These are phyloP conservation scores for Coprinellus aureogranulatus DNA, from an alignment of 768 basidiomycete species.

Conservation along the genomic window DNA sequence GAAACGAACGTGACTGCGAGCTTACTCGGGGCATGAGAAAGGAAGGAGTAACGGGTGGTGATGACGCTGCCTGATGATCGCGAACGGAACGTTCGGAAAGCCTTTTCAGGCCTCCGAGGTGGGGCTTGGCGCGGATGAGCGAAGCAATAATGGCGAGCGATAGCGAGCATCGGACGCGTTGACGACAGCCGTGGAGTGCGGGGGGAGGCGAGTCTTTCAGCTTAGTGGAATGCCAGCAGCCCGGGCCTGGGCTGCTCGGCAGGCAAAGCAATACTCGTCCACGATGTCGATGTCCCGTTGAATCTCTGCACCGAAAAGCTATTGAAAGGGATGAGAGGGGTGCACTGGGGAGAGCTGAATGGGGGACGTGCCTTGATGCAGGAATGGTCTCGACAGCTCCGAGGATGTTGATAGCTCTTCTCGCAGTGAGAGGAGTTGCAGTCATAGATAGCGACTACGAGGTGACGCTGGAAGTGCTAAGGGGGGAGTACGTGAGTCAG, in stretches of 20 bases:
- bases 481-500: too few species aligned
- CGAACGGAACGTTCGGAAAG: too few species aligned
- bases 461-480: slow-evolving; percentile 81
- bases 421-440: slow-evolving; percentile 66
- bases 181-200: not conserved
- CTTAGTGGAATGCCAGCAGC: slow-evolving; percentile 17
- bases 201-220: not conserved
- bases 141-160: not conserved
- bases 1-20: too few species aligned
- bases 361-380: slow-evolving; percentile 55
- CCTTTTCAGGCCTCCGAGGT: not conserved
- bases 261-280: slow-evolving; percentile 69
- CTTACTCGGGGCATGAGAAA: too few species aligned
- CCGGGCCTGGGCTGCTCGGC: slow-evolving; percentile 54
- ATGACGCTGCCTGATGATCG: too few species aligned
- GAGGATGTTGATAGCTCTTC: slow-evolving; percentile 60
- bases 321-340: not conserved
- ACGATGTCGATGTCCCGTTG: slow-evolving; percentile 68
- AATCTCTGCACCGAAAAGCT: slow-evolving; percentile 70
- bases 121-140: not conserved
- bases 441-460: slow-evolving; percentile 71
- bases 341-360: not conserved
- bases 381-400: slow-evolving; percentile 47
- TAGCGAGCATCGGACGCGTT: not conserved
- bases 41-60: too few species aligned